Percentiles rank a stretch among this genome's conserved stretches.
phyloP scores from a whole-genome alignment of 495 filamentous ascomycete genomes.

The Aspergillus saccharolyticus region DNA sequence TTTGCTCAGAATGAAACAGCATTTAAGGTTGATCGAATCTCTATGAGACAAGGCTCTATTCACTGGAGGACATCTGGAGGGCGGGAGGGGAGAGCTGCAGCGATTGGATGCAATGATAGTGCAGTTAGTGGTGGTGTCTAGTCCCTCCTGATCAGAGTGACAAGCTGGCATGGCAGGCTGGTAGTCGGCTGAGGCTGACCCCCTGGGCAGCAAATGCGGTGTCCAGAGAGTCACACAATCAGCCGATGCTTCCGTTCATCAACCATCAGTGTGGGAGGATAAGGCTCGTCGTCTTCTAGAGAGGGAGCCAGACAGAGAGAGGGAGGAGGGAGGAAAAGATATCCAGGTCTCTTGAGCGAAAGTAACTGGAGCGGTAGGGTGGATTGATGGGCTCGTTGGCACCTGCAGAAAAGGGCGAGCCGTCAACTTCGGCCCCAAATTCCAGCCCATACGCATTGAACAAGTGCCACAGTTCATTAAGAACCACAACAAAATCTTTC shows the following conservation, averaged over 20 bases:
- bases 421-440: not conserved
- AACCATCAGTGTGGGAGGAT: not conserved
- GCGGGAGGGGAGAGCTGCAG: not conserved
- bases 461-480: not conserved
- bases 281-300: not conserved
- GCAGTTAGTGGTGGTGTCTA: not conserved
- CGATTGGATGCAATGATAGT: no score
- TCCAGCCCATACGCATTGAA: not conserved
- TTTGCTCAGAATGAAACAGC: not conserved
- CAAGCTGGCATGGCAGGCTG: not conserved
- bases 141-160: not conserved
- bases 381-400: not conserved
- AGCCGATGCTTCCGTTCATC: not conserved
- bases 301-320: not conserved
- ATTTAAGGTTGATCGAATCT: not conserved
- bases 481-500: not conserved
- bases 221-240: not conserved
- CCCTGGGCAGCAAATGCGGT: not conserved
- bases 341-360: not conserved
- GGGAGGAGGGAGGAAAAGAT: not conserved
- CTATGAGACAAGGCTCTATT: not conserved
- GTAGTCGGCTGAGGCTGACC: not conserved
- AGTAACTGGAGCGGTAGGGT: not conserved
- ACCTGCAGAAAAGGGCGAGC: not conserved
- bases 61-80: not conserved